A percentile compares a stretch with the other conserved stretches of the same genome.
These are phyloP conservation scores for Achaetomium macrosporum DNA, from an alignment of 2,329 filamentous ascomycete genomes.

Conservation along the genomic window DNA sequence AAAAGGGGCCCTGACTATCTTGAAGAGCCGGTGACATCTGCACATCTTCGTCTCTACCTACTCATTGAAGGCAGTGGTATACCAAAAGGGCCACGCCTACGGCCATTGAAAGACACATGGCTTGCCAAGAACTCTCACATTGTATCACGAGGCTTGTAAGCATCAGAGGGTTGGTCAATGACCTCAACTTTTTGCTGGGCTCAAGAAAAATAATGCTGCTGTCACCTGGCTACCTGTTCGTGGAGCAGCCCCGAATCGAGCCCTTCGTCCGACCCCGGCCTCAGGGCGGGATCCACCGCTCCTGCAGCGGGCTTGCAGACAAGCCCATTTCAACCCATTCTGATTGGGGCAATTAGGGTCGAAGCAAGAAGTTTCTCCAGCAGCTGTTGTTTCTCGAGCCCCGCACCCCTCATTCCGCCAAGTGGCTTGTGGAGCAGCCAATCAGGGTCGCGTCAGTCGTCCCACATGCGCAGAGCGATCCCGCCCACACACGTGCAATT, in stretches of 20 bases:
- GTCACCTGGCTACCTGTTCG: slow-evolving; percentile 15
- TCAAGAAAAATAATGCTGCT: slow-evolving; percentile 1
- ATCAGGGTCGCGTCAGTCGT: slow-evolving; percentile 2
- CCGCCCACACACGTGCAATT: slow-evolving; percentile 16
- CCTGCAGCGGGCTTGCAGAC: not conserved
- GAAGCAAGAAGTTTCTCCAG: not conserved
- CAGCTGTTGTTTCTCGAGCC: slow-evolving; percentile 6
- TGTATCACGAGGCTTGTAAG: not conserved
- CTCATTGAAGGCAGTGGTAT: not conserved
- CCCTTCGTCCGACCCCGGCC: slow-evolving; percentile 22
- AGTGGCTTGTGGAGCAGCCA: slow-evolving; percentile 18
- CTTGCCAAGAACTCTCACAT: too few species aligned
- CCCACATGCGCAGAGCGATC: not conserved
- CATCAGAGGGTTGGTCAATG: not conserved
- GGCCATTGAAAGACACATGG: too few species aligned
- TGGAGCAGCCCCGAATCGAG: slow-evolving; percentile 17
- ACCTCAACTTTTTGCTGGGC: not conserved
- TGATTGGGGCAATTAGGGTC: not conserved
- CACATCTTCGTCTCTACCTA: not conserved
- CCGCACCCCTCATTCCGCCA: slow-evolving; percentile 7
- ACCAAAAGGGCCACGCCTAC: too few species aligned
- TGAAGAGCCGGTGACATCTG: too few species aligned
- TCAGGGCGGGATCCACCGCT: slow-evolving; percentile 4
- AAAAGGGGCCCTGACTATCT: not conserved
- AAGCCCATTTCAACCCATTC: not conserved